Percentiles rank a stretch among this genome's conserved stretches.
Conservation (phyloP, 2,329 filamentous ascomycete genomes). For the Pseudocercospora fijiensis region DNA sequence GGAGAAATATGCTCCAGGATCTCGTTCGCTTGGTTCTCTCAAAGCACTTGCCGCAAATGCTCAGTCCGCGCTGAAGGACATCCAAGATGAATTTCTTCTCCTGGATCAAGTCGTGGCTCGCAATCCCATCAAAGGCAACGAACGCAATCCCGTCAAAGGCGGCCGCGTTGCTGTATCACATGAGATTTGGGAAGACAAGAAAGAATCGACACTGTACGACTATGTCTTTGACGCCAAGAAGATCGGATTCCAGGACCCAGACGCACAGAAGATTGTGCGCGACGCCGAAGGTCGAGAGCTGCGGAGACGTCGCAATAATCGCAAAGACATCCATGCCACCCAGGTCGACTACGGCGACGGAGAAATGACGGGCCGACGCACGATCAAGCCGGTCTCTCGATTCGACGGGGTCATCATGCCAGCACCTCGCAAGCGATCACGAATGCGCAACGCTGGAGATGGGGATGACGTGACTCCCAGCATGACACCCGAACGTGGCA, state of each 20-base stretch:
- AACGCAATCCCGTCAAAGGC: conserved; percentile 53
- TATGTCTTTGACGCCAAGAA: conserved; percentile 58
- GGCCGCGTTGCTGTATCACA: conserved; percentile 48
- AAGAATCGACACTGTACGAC: conserved; percentile 61
- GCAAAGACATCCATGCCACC: conserved; percentile 26
- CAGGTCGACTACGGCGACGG: conserved; percentile 35
- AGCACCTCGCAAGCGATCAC: conserved; percentile 30
- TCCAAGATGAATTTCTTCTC: conserved; percentile 60
- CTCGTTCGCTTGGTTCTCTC: conserved; percentile 53
- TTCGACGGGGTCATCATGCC: conserved; percentile 33
- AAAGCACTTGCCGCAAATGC: conserved; percentile 57
- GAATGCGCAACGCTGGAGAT: conserved; percentile 16
- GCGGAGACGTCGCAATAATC: conserved; percentile 43
- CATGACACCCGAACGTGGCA: conserved; percentile 28
- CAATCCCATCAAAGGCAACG: conserved; percentile 45
- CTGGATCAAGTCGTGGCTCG: conserved; percentile 55
- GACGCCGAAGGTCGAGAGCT: conserved; percentile 50
- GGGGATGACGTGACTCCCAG: conserved; percentile 20
- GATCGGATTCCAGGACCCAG: conserved; percentile 57
- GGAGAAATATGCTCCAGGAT: conserved; percentile 44
- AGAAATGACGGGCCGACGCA: conserved; percentile 28
- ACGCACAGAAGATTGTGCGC: conserved; percentile 51
- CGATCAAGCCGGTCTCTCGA: conserved; percentile 33
- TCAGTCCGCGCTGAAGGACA: conserved; percentile 52
- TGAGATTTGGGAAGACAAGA: conserved; percentile 58